phyloP scores from a whole-genome alignment of 2,329 filamentous ascomycete species.

The Cytospora schulzeri region DNA sequence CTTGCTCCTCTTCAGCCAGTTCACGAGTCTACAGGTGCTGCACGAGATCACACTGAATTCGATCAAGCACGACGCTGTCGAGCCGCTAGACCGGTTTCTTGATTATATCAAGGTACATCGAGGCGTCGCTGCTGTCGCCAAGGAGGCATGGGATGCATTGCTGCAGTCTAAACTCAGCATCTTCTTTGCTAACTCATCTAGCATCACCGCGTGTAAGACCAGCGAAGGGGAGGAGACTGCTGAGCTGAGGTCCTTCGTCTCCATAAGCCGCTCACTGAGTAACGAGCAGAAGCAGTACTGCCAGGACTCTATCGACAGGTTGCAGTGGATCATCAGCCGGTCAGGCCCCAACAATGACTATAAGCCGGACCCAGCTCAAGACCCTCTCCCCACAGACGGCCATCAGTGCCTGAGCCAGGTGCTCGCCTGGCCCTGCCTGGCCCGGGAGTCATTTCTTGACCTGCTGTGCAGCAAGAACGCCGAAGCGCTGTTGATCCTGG shows the following conservation, averaged over 20 bases:
- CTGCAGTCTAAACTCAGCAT: conserved; percentile 39
- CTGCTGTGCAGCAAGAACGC: conserved; percentile 9
- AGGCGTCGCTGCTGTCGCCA: conserved; percentile 44
- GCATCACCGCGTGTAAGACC: neutral
- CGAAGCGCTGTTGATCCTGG: conserved; percentile 17
- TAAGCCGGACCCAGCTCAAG: neutral
- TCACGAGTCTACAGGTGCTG: conserved; percentile 50
- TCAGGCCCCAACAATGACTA: neutral
- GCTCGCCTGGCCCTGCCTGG: conserved; percentile 16
- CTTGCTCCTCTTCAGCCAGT: conserved; percentile 48
- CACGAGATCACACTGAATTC: conserved; percentile 46
- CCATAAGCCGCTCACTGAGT: conserved; percentile 12
- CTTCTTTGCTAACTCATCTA: conserved; percentile 28
- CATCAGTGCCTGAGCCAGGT: conserved; percentile 12
- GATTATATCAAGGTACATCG: conserved; percentile 47
- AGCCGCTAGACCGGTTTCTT: conserved; percentile 43
- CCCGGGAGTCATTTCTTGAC: conserved; percentile 11
- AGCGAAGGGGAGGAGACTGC: conserved; percentile 4
- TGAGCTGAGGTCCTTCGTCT: conserved; percentile 15
- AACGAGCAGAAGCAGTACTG: conserved; percentile 18
- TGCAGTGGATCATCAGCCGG: conserved; percentile 18
- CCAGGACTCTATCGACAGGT: conserved; percentile 16
- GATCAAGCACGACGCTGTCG: conserved; percentile 42
- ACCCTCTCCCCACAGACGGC: neutral
- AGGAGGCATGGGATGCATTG: conserved; percentile 39